Evolutionary conservation across 2,329 filamentous ascomycete species (phyloP).

Genomic region (Penicillium sp.): DNA sequence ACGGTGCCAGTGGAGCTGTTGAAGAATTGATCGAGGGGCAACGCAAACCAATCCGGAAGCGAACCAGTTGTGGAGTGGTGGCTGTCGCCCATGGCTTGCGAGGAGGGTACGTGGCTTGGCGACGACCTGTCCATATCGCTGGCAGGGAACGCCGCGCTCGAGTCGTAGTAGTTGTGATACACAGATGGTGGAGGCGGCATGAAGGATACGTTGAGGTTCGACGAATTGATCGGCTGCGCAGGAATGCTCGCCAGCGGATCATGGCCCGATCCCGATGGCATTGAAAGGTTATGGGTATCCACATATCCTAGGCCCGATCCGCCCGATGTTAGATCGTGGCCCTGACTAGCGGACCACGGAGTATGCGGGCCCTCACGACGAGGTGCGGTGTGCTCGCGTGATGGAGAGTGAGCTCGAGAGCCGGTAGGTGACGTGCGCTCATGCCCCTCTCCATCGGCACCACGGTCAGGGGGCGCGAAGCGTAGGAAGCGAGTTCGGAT

Average conservation of each 20-base stretch:
- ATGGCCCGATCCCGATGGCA: too few relatives aligned
- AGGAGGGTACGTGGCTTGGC: constrained; percentile 27
- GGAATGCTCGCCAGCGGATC: constrained; percentile 45
- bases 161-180: constrained; percentile 46
- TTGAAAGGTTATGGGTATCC: too few relatives aligned
- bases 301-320: constrained; percentile 26
- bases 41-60: constrained; percentile 57
- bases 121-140: constrained; percentile 31
- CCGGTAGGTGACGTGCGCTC: constrained; percentile 36
- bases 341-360: constrained; percentile 28
- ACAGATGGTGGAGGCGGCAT: constrained; percentile 47
- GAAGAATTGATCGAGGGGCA: constrained; percentile 60
- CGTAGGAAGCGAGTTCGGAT: constrained; percentile 58
- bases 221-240: constrained; percentile 44
- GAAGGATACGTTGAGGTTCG: constrained; percentile 45
- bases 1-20: constrained; percentile 46
- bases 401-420: constrained; percentile 40
- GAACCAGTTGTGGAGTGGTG: constrained; percentile 25
- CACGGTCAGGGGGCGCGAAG: constrained; percentile 52
- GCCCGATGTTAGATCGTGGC: constrained; percentile 19
- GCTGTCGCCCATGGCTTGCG: constrained; percentile 29
- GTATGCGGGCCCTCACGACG: constrained; percentile 28
- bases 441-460: constrained; percentile 37
- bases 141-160: constrained; percentile 33
- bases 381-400: constrained; percentile 26